Base-by-base conservation (phyloP, 108 stramenopile genomes). In the Epithemia pelagica region DNA sequence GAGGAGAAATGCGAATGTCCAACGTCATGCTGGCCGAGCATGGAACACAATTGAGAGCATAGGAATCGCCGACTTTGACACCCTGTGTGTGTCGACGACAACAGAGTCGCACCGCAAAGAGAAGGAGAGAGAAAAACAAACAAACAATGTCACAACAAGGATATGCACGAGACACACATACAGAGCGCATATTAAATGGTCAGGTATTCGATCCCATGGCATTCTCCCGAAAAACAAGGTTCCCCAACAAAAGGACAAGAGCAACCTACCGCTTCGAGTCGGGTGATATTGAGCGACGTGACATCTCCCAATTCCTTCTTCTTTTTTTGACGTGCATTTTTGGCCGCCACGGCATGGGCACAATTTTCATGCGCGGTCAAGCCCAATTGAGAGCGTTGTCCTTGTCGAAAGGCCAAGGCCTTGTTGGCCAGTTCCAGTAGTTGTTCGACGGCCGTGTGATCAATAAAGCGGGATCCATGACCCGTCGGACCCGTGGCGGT, bases 391-490 rank as follows among this genome's bases (percentile, higher is more conserved):
- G 82, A 82, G 28, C 89, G 79, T 76, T 98, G 96, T 59, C 86
- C 91, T 23, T 72, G 52, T 3, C 98, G 90, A 74, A 95, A 96
- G 5, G 63, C 79, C 28, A 97, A 72, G 1, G 98, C 98, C 56
- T 86, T 87, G 32, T 88, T 78, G 55, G 89, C 78, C 15, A 98
- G 70, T 26, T 78, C 84, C 29, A 98, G 66, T 5, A 97, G 71
- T 78, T 97, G 95, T 64, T 94, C 94, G 7, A 96, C 91, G 28
- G 97, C 97, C 22, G 97, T 96, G 61, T 74, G 70, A 25, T 95
- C 86, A 72, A 98, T 95, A 69, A 98, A 98, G 2, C 97, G 83
- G 61, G 87, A 89, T 28, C 94, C 97, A 69, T 98, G 97, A 30
- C 97, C 96, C 0, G 97, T 98, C 21, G 84, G 87, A 0, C 98